Conservation (phyloP, 1,139 yeast genomes). For the Diutina neorugosa region DNA sequence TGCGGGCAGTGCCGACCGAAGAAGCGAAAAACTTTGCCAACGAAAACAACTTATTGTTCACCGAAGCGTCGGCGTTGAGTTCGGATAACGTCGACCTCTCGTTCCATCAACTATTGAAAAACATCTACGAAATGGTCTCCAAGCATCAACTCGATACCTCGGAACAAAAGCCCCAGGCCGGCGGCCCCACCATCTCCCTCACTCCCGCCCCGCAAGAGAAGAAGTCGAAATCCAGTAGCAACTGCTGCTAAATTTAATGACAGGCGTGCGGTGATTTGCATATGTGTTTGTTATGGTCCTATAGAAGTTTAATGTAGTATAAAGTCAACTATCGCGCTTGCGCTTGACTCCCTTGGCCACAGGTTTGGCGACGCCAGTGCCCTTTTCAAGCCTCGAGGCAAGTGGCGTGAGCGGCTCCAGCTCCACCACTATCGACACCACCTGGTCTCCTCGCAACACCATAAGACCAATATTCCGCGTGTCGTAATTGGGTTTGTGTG, state of each 20-base stretch:
- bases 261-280: neutral
- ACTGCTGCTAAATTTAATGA: conserved; percentile 42
- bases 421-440: conserved; percentile 74
- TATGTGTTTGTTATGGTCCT: neutral
- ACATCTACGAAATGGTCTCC: conserved; percentile 86
- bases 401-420: conserved; percentile 55
- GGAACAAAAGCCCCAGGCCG: conserved; percentile 22
- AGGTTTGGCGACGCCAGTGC: conserved; percentile 26
- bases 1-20: conserved; percentile 95
- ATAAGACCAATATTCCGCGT: conserved; percentile 71
- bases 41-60: conserved; percentile 83
- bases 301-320: conserved; percentile 3
- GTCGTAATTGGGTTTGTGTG: conserved; percentile 28
- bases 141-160: conserved; percentile 76
- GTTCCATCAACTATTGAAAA: conserved; percentile 82
- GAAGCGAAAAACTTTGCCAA: conserved; percentile 94
- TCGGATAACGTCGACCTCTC: conserved; percentile 93
- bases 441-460: conserved; percentile 79
- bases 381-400: conserved; percentile 29
- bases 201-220: conserved; percentile 87
- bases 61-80: conserved; percentile 95
- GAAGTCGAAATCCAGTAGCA: conserved; percentile 46
- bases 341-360: conserved; percentile 8
- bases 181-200: conserved; percentile 85
- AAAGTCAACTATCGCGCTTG: neutral